Base-by-base conservation (phyloP, 345 rosid species). In the Populus simonii region DNA sequence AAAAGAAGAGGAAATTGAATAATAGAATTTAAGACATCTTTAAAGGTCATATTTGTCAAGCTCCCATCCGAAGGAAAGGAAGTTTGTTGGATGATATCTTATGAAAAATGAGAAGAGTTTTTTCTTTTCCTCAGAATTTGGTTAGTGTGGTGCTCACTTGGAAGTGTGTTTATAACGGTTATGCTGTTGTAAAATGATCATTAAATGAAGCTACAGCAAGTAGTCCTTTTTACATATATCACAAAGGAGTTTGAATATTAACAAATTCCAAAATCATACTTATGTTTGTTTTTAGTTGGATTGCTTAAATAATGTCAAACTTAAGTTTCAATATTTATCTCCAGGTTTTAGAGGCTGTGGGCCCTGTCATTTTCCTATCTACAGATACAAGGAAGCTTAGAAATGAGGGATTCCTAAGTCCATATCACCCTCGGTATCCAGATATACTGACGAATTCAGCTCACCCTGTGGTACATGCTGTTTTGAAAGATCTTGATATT, bases 321-420 rank as follows among this genome's bases (percentile, higher is more conserved):
- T 68, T 77, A 22, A 55, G 1, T 70, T 82, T 36, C 51, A 61
- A 73, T 74, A 85, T 69, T 39, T 18, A 57, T 83, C 76, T 86
- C 78, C 92, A 96, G 99, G 99, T 96, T 80, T 84, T 96, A 82
- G 98, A 96, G 89, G 99, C 99, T 72, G 97, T 96, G 39, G 99
- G 98, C 76, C 99, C 98, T 66, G 90, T 92, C 71, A 93, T 96
- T 83, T 96, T 93, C 83, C 85, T 96, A 74, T 93, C 97, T 69
- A 92, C 95, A 66, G 99, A 96, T 88, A 93, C 99, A 23, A 89
- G 95, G 84, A 96, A 96, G 88, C 89, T 93, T 82, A 90, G 98
- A 80, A 96, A 93, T 81, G 98, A 93, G 87, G 99, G 98, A 47
- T 93, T 96, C 84, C 81, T 93, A 75, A 96, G 99, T 82, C 99